A percentile compares a stretch with the other conserved stretches of the same genome.
These are phyloP conservation scores for Westerdykella ornata DNA, from an alignment of 2,329 filamentous ascomycete genomes.

Conservation along the genomic window DNA sequence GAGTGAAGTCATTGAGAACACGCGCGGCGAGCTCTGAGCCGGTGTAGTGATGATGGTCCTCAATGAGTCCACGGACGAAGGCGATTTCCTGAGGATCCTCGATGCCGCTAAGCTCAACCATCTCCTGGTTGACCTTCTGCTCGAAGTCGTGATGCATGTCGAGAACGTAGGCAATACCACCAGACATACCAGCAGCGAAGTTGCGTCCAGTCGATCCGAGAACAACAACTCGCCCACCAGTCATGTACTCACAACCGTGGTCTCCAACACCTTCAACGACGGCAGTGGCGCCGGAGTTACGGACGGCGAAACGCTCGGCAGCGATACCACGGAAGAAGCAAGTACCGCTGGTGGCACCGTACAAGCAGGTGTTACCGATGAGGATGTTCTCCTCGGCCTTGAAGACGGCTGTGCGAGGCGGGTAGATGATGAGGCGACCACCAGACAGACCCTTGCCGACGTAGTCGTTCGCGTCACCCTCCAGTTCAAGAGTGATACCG, in stretches of 20 bases:
- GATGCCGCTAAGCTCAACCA: conserved; percentile 83
- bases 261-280: conserved; percentile 95
- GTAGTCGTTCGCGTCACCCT: conserved; percentile 94
- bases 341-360: conserved; percentile 82
- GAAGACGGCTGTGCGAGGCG: conserved; percentile 81
- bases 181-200: conserved; percentile 97
- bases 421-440: conserved; percentile 88
- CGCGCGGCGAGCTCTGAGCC: conserved; percentile 90
- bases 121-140: conserved; percentile 91
- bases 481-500: conserved; percentile 88
- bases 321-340: conserved; percentile 97
- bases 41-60: conserved; percentile 97
- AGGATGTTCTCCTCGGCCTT: conserved; percentile 95
- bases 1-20: conserved; percentile 90
- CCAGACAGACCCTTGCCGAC: conserved; percentile 94
- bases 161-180: conserved; percentile 90
- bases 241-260: conserved; percentile 98
- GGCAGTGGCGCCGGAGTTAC: conserved; percentile 93
- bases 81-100: conserved; percentile 85
- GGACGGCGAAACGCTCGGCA: conserved; percentile 91
- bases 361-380: conserved; percentile 89
- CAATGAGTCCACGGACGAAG: conserved; percentile 81
- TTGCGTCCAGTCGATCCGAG: conserved; percentile 88
- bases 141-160: conserved; percentile 86
- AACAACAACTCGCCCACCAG: conserved; percentile 81